Conservation (phyloP, 2,329 filamentous ascomycete genomes). For the Fusarium pininemorale region DNA sequence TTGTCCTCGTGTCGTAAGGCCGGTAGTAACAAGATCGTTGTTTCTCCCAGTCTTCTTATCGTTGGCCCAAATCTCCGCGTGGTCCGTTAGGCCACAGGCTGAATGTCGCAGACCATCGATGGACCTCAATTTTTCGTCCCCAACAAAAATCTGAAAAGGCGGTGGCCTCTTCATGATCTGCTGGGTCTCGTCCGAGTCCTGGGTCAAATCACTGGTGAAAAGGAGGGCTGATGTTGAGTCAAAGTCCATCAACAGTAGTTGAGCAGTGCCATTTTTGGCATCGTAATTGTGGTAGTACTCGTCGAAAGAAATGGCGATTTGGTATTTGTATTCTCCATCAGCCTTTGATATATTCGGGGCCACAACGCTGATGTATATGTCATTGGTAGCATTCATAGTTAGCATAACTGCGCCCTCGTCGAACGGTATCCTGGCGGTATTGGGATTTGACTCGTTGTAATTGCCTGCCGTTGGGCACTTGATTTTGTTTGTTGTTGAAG, state of each 20-base stretch:
- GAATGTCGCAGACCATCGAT: slow-evolving; percentile 79
- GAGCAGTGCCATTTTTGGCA: slow-evolving; percentile 50
- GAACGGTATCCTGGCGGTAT: slow-evolving; percentile 56
- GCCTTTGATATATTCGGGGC: slow-evolving; percentile 74
- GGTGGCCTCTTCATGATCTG: slow-evolving; percentile 59
- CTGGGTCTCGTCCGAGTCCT: slow-evolving; percentile 64
- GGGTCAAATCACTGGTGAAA: slow-evolving; percentile 77
- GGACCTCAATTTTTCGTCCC: slow-evolving; percentile 65
- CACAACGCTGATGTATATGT: slow-evolving; percentile 80
- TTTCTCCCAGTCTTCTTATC: slow-evolving; percentile 57
- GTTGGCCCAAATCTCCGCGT: slow-evolving; percentile 69
- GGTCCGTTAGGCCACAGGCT: slow-evolving; percentile 78
- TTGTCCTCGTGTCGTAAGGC: slow-evolving; percentile 74
- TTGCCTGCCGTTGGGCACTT: slow-evolving; percentile 43
- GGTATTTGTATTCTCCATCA: slow-evolving; percentile 76
- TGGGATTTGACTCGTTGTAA: slow-evolving; percentile 27
- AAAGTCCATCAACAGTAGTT: slow-evolving; percentile 84
- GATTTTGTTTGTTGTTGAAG: slow-evolving; percentile 65
- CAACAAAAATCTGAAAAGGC: slow-evolving; percentile 82
- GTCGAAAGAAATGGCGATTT: slow-evolving; percentile 85
- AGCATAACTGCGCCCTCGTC: slow-evolving; percentile 75
- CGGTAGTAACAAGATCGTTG: slow-evolving; percentile 60
- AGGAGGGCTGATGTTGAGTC: slow-evolving; percentile 83
- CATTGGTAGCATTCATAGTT: slow-evolving; percentile 66
- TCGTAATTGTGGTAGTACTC: slow-evolving; percentile 75